Base-by-base conservation (phyloP, 2,329 filamentous ascomycete genomes). In the Verticillium klebahnii region DNA sequence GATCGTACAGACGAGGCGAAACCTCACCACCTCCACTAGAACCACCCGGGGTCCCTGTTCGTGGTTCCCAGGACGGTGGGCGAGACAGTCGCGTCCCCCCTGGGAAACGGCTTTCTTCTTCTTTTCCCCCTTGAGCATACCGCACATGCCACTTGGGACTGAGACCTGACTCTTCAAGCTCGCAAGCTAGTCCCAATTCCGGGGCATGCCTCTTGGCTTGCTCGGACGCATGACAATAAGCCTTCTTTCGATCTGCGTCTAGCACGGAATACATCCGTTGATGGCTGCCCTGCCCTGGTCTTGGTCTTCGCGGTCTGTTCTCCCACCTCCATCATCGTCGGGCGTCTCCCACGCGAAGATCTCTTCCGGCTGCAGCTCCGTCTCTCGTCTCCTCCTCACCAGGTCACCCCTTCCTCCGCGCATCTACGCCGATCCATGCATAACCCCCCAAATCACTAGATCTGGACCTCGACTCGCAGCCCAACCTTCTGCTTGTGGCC, bases 181-280 rank as follows among this genome's bases (percentile, higher is more conserved):
- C 64, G 64, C 64, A 64, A 64, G 62, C 64, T 61, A 62, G 62
- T 60, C 60, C 62, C 58, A 56, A 59, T 64, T 61, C 60, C 57
- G 60, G 62, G 59, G 59, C 29, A 57, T 57, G 50, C 45, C 31
- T 40, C 58, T 61, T 57, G 62, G 62, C 57, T 58, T 60, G 60
- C 60, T 62, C 37, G 56, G 60, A 37, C 58, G 63, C 63, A 65
- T 62, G 56, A 58, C 56, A 58, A 58, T 36, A 59, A 64, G 63
- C 64, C 60, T 64, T 45, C 37, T 32, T 39, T 56, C 31, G 60
- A 32, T 32, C 34, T 54, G 36, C 39, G 37, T 55, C 52, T 32
- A 57, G 54, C 19, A 50, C 40, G 40, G 40, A n/a, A 50, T 50
- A 50, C 40, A 50, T 50, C 40, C 40, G n/a, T 50, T 50, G 40